Base-by-base conservation (phyloP, 345 rosid species). In the Leavenworthia alabamica region DNA sequence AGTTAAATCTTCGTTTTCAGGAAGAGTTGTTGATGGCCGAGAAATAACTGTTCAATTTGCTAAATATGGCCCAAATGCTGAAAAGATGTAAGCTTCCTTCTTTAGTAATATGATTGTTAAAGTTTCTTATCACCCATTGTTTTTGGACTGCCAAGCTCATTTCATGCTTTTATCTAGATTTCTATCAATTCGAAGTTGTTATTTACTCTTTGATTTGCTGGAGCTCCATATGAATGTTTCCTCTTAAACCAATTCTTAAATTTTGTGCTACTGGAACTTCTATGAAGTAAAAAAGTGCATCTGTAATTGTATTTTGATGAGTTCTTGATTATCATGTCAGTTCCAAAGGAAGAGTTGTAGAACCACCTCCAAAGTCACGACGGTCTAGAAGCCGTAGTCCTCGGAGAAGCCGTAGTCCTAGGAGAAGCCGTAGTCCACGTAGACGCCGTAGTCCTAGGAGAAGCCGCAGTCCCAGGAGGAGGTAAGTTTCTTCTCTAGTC, bases 1-100 rank as follows among this genome's bases (percentile, higher is more conserved):
- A 32, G n/a, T 32, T 17, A n/a, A n/a, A n/a, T 50, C 37, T 20
- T 44, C 2, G 45, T 73, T 78, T n/a, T 31, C 81, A 93, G 99
- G 99, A 58, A 79, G 83, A 75, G 82, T 87, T 44, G 99, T 89
- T 32, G 99, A 93, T 78, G 97, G 97, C 36, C 80, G 97, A 22
- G 99, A 93, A 65, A 93, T 93, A 41, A 86, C 88, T 16, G 99
- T 93, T 64, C 99, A 93, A 35, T 87, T 93, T 72, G 96, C 99
- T 0, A 93, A 93, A 46, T 89, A 93, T 56, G 99, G 99, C n/a
- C 97, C 99, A 7, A 85, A 86, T 79, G 96, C 99, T 23, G 98
- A 89, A 76, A 83, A 78, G 66, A 92, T 89, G 98, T 92, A 75
- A 77, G 95, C 60, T 63, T 31, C 40, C 29, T 37, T 56, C 16